Evolutionary conservation across 2,329 filamentous ascomycete genomes (phyloP).

Genomic region (Fusarium verticillioides): DNA sequence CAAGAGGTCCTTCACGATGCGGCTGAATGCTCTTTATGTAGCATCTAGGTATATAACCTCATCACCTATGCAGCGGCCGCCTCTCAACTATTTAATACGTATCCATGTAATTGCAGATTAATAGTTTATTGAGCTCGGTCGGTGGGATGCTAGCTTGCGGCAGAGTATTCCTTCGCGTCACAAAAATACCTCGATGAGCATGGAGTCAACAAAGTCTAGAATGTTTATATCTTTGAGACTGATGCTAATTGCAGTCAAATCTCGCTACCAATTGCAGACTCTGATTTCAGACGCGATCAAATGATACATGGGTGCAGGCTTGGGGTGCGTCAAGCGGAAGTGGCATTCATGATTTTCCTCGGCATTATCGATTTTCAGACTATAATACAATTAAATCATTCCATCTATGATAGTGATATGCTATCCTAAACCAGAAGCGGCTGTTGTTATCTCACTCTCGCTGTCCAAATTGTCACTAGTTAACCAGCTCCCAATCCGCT

Average conservation of each 20-base stretch:
- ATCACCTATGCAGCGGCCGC: not conserved
- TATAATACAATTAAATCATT: not conserved
- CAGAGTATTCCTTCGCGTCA: not conserved
- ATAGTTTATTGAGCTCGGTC: not conserved
- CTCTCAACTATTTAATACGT: accelerated
- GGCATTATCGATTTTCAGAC: not conserved
- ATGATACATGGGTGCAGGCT: not conserved
- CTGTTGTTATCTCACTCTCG: not conserved
- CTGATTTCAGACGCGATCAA: not conserved
- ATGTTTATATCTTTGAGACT: not conserved
- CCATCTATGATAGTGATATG: not conserved
- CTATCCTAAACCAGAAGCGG: accelerated
- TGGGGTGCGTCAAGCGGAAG: not conserved
- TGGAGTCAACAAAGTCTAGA: not conserved
- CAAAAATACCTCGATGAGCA: not conserved
- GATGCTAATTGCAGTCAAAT: no score
- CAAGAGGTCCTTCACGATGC: not conserved
- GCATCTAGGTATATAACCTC: not conserved
- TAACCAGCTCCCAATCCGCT: not conserved
- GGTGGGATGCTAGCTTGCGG: not conserved
- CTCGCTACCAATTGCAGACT: accelerated
- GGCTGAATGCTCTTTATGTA: not conserved
- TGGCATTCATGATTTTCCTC: not conserved
- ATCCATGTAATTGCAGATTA: not conserved
- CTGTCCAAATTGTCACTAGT: not conserved